Percentiles rank a stretch among this genome's conserved stretches.
These are phyloP conservation scores for Stephania japonica DNA, from an alignment of 164 flowering plant genomes.

Conservation along the genomic window DNA sequence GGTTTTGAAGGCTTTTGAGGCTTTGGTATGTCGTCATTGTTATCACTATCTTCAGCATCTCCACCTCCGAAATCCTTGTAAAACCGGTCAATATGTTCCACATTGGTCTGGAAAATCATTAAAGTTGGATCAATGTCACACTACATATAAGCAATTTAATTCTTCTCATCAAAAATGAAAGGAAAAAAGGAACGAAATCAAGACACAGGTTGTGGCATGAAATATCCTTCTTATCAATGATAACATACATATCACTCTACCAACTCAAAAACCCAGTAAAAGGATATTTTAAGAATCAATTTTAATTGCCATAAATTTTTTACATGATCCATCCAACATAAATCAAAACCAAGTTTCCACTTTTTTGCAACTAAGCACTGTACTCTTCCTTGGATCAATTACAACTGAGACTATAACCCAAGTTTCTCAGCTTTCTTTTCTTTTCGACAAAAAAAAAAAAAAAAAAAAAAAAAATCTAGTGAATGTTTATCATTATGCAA, in stretches of 20 bases:
- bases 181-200: background rate
- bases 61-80: constrained; percentile 53
- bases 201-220: background rate
- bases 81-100: constrained; percentile 72
- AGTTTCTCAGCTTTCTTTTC: background rate
- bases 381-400: background rate
- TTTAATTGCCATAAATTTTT: background rate
- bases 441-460: background rate
- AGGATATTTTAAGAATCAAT: background rate
- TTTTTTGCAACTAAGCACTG: background rate
- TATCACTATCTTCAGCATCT: constrained; percentile 32
- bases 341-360: too few species aligned
- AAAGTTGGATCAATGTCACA: too few species aligned
- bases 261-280: background rate
- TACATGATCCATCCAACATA: background rate
- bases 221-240: background rate
- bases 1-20: constrained; percentile 60
- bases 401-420: background rate
- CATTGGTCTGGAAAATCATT: constrained; percentile 43
- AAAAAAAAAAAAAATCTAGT: too few species aligned
- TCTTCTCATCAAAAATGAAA: too few species aligned
- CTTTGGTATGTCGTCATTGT: constrained; percentile 19
- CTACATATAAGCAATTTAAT: too few species aligned
- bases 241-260: background rate
- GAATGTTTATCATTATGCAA: background rate